phyloP scores from a whole-genome alignment of 352 stramenopile species.

The Peronospora belbahrii region DNA sequence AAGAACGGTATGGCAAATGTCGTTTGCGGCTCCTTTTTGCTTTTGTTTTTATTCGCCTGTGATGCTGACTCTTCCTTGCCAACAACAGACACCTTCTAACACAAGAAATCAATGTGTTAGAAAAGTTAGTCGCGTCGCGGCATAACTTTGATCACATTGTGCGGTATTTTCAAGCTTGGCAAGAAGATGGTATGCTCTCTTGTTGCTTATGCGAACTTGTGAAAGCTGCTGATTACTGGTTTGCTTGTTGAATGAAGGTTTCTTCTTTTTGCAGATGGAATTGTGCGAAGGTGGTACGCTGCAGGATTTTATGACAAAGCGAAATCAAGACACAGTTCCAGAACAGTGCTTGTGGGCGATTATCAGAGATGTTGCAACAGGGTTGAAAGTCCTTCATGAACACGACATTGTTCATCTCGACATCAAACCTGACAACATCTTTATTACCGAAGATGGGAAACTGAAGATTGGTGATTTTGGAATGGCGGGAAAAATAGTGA shows the following conservation, averaged over 20 bases:
- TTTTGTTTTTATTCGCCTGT: neutral
- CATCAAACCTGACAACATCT: constrained; percentile 96
- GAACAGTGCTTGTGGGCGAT: constrained; percentile 71
- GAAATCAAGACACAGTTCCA: constrained; percentile 28
- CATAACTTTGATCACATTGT: constrained; percentile 83
- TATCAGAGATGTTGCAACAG: constrained; percentile 57
- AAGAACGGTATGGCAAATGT: constrained; percentile 42
- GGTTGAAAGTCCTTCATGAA: constrained; percentile 85
- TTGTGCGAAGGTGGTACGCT: constrained; percentile 87
- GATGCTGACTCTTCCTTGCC: neutral
- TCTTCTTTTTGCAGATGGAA: constrained; percentile 93
- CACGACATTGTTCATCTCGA: constrained; percentile 91
- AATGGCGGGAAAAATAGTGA: constrained; percentile 62
- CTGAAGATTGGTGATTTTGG: constrained; percentile 92
- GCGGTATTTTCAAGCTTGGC: constrained; percentile 92
- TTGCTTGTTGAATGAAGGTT: constrained; percentile 27
- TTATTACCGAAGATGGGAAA: constrained; percentile 56
- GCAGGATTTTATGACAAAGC: constrained; percentile 45
- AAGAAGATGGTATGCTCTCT: constrained; percentile 67
- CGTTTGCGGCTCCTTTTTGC: neutral
- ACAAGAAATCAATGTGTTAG: constrained; percentile 55
- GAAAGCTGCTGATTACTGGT: neutral
- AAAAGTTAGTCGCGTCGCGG: constrained; percentile 30
- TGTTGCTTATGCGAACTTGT: neutral
- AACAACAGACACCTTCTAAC: constrained; percentile 41